Evolutionary conservation across 2,329 filamentous ascomycete species (phyloP), one percentile per base, ranked within the genome.

Genomic region (Beauveria sp.): DNA sequence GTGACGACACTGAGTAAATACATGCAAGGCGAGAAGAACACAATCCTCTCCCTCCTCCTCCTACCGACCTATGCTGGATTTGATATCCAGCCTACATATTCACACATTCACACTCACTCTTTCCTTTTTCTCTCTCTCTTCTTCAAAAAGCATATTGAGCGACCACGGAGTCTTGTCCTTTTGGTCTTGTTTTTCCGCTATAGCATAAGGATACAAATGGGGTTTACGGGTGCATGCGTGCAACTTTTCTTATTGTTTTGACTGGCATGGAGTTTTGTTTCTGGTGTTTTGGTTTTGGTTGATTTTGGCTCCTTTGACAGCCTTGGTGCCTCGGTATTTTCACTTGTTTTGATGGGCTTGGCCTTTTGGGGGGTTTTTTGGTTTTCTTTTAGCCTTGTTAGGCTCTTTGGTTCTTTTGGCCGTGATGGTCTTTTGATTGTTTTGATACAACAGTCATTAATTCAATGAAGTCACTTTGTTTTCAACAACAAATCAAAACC

Each of bases 1-100:
- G 73, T 42, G 74, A 75, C 51, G 74, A 75, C 60, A 70, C 69
- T 9, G 74, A 75, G 47, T 75, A 66, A 28, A 50, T 16, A 51
- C 28, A 20, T 20, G 52, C 34, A 53, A 26, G 43, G 28, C 42
- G 49, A 51, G 20, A 38, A 40, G 8, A 18, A 51, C 22, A 50
- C 46, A 4, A 3, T 16, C 14, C 9, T 18, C 24, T 18, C 20
- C 24, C 22, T 47, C 22, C 8, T 24, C 34, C 34, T 38, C 34
- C 24, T 24, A 47, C 22, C 45, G 45, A 47, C 12, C 12, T 16
- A 47, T 14, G 45, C 45, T 47, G 45, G 45, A 14, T 24, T 46
- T 24, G 20, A 38, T 5, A 42, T 42, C 6, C 30, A 14, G 50
- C 50, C 18, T 20, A 16, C 28, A 52, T 12, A 20, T 14, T n/a